Base-by-base conservation (phyloP, 1,284 basidiomycete genomes). In the Fistulina hepatica region DNA sequence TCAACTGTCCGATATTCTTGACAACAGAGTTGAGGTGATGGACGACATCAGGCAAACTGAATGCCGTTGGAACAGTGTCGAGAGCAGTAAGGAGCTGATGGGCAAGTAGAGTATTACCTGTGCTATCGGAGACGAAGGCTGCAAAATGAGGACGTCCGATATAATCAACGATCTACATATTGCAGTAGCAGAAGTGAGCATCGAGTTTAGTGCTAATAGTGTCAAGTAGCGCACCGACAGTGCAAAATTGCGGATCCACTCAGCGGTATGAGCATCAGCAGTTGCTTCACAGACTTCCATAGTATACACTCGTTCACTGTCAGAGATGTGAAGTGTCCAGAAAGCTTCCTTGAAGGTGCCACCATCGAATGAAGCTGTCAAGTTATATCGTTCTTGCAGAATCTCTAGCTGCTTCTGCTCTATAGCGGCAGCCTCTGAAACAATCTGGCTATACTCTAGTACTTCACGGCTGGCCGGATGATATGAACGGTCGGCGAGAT, bases 21-120 rank as follows among this genome's bases (percentile, higher is more conserved):
- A 52, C 37, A 2, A 47, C 45, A 30, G 50, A 50, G 30, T 46
- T 52, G 8, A 59, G 43, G 28, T 54, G 52, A 36, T 63, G 61
- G 21, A 50, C 52, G 0, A 52, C 48, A 33, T 62, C 57, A 3
- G 54, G 48, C 1, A 59, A 24, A 15, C 55, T 50, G 19, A 61
- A 41, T 3, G 59, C 44, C 2, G 46, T 51, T 1, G 49, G 49
- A 25, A 54, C 23, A 19, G 44, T 35, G n/a, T n/a, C n/a, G n/a
- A n/a, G n/a, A 3, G 42, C 20, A 11, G 34, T 40, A 1, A 58
- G 16, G 10, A 52, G 15, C 5, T 44, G 34, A 1, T 57, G 46
- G 9, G 42, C 44, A 9, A 48, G 39, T 10, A 44, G 44, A 12
- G 57, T 61, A 34, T 59, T 60, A 2, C 57, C 57, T 9, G 58